Conservation (phyloP, 225 moss, liverwort and hornwort genomes). For the Physcomitrium patens region DNA sequence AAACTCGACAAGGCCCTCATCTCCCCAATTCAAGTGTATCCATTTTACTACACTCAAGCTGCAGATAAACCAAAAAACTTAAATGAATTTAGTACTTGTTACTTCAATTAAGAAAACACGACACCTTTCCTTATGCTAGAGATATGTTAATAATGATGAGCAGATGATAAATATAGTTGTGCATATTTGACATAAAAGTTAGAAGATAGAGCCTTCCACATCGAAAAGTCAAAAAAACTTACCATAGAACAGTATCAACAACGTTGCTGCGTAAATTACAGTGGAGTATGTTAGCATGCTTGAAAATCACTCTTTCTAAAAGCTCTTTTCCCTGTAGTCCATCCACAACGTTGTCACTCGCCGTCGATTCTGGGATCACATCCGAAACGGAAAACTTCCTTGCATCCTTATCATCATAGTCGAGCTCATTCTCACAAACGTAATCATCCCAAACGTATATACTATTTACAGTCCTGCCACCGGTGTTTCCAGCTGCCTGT, state of each 20-base stretch:
- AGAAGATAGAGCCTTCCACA: background rate
- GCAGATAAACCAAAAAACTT: slow-evolving; percentile 36
- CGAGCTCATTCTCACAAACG: slow-evolving; percentile 27
- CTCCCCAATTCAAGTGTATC: slow-evolving; percentile 99
- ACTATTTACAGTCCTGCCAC: slow-evolving; percentile 23
- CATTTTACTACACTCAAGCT: slow-evolving; percentile 97
- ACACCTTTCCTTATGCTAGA: slow-evolving; percentile 11
- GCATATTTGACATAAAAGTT: background rate
- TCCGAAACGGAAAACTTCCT: slow-evolving; percentile 20
- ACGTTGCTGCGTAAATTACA: slow-evolving; percentile 47
- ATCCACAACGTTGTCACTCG: slow-evolving; percentile 13
- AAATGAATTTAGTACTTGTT: background rate
- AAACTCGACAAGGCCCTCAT: slow-evolving; percentile 73
- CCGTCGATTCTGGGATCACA: slow-evolving; percentile 12
- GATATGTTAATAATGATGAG: background rate
- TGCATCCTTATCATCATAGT: slow-evolving; percentile 25
- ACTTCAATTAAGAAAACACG: slow-evolving; percentile 9
- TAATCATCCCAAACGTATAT: slow-evolving; percentile 52
- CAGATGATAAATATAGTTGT: background rate
- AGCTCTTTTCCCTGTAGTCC: slow-evolving; percentile 53
- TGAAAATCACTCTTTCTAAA: slow-evolving; percentile 66
- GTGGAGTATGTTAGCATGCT: slow-evolving; percentile 68
- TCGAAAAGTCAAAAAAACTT: slow-evolving; percentile 1
- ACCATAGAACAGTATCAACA: slow-evolving; percentile 88
- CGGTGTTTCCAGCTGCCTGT: slow-evolving; percentile 41